Evolutionary conservation across 495 filamentous ascomycete genomes (phyloP), one percentile per base, ranked within the genome.

Genomic region (Endocarpon pusillum): DNA sequence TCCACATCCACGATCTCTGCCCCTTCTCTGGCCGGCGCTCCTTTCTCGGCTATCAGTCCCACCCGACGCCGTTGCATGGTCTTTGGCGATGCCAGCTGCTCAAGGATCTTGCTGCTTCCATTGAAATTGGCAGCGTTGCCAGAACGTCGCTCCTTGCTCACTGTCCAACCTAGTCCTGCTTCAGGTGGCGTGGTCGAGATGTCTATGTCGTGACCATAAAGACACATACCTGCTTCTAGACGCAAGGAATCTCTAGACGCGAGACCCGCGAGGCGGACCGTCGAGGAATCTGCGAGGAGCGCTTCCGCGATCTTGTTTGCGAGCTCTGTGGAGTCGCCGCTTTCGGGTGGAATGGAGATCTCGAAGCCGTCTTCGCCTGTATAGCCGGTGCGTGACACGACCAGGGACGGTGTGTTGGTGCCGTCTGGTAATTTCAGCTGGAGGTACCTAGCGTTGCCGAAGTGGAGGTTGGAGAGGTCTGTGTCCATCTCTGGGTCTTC

Each of bases 321-420:
- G 10, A 62, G 58, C 18, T 31, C 28, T 7, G 28, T 16, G 28
- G 4, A 1, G 66, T 67, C 19, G 62, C 55, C 33, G 41, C 58
- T 21, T n/a, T 46, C 48, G 3, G 61, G 60, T 0, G 75, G 72
- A 39, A 94, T 76, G 21, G 80, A 84, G 46, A 97, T 85, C 62
- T 97, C 89, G 57, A 97, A 97, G 18, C 89, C 89, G 51, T 97
- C 89, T 59, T 97, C 89, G 36, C 89, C 89, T 0, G 89, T 97
- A 58, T 97, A 97, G 1, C 89, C 89, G 8, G 77, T 87, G 26
- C 89, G 68, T 42, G 79, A 84, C 43, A 92, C 71, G 14, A 91
- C 66, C 21, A 94, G 57, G 0, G 64, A 64, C n/a, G 58, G 47
- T 10, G 66, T 55, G 29, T 54, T 46, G 20, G 53, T 52, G 37